Percentiles rank a stretch among this genome's conserved stretches.
phyloP scores from a whole-genome alignment of 192 early-diverging fungal species.

The Entomortierella parvispora region DNA sequence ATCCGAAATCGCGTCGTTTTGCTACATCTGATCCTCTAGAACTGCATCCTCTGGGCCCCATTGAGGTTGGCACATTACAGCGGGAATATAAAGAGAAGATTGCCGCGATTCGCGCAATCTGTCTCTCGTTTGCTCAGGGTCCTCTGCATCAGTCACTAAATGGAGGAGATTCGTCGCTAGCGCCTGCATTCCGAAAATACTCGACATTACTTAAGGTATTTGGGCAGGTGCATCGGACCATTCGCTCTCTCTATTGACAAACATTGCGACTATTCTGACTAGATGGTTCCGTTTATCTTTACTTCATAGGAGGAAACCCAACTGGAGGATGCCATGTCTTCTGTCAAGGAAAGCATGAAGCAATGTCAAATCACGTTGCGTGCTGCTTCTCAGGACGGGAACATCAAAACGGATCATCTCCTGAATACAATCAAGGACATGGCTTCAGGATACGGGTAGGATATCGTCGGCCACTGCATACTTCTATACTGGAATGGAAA shows the following conservation, averaged over 20 bases:
- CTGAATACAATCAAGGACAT: constrained; percentile 42
- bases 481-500: no score
- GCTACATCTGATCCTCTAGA: constrained; percentile 8
- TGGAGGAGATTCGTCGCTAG: constrained; percentile 29
- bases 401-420: constrained; percentile 38
- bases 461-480: no score
- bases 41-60: constrained; percentile 48
- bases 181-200: constrained; percentile 29
- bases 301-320: constrained; percentile 34
- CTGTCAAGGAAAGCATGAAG: constrained; percentile 43
- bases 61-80: constrained; percentile 32
- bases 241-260: no score
- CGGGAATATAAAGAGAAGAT: constrained; percentile 50
- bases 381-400: constrained; percentile 47
- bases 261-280: no score
- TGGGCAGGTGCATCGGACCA: no score
- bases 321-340: constrained; percentile 28
- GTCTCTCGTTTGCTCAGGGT: constrained; percentile 47
- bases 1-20: background rate
- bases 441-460: constrained; percentile 42
- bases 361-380: constrained; percentile 43
- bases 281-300: background rate
- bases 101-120: constrained; percentile 46
- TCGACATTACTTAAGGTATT: constrained; percentile 42
- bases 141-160: constrained; percentile 47